These are phyloP conservation scores for Aspergillus novofumigatus DNA, from an alignment of 2,329 filamentous ascomycete genomes.

Conservation along the genomic window DNA sequence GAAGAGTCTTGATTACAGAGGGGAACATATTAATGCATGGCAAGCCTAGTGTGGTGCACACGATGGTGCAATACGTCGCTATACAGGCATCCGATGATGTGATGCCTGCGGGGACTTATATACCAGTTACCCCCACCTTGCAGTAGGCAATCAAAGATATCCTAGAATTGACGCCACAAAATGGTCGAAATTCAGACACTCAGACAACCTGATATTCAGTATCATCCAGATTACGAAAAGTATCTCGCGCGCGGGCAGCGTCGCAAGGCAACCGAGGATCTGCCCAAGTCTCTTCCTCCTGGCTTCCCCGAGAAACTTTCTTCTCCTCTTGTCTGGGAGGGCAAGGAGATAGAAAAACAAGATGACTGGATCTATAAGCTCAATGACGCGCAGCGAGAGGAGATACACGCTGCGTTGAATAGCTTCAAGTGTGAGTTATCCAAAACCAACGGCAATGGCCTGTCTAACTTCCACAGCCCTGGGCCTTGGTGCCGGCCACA, in stretches of 20 bases:
- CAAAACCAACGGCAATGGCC: background rate
- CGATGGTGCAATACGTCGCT: background rate
- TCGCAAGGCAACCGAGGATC: constrained; percentile 18
- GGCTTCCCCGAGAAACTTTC: constrained; percentile 40
- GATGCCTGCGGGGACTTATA: background rate
- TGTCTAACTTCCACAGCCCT: constrained; percentile 23
- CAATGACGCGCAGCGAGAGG: constrained; percentile 35
- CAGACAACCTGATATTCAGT: constrained; percentile 29
- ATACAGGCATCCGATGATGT: background rate
- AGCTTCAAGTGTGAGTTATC: constrained; percentile 37
- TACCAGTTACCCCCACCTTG: background rate
- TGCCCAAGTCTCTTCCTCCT: constrained; percentile 29
- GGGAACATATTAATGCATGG: background rate
- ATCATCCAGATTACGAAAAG: constrained; percentile 25
- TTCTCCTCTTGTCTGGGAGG: constrained; percentile 47
- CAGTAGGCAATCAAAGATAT: background rate
- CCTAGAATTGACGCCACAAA: background rate
- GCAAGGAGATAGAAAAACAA: constrained; percentile 31
- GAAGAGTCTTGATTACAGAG: too few species aligned
- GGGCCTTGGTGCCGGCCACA: constrained; percentile 29
- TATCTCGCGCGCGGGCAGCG: constrained; percentile 18
- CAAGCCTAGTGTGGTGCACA: background rate
- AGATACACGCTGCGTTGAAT: constrained; percentile 40
- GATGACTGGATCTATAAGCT: constrained; percentile 43
- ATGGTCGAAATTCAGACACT: constrained; percentile 1